Conservation (phyloP, 495 filamentous ascomycete species). For the Aspergillus campestris region DNA sequence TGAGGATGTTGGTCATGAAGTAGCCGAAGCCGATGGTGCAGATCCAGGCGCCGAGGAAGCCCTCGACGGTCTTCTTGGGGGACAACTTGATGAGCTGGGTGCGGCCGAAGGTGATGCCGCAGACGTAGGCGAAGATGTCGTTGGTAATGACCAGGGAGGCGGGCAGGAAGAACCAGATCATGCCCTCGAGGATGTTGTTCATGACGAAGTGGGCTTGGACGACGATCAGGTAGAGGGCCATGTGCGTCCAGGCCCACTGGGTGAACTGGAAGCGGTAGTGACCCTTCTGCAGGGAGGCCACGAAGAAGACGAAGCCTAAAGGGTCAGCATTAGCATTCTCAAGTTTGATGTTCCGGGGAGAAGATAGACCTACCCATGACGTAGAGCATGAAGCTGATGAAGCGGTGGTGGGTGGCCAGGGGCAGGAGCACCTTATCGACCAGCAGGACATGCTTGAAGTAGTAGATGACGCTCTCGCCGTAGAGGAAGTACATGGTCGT, state of each 20-base stretch:
- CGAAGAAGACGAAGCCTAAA: slow-evolving; percentile 96
- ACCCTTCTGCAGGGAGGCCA: slow-evolving; percentile 87
- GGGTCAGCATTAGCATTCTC: neutral
- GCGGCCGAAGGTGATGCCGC: slow-evolving; percentile 91
- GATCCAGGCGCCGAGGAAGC: slow-evolving; percentile 94
- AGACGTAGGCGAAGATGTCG: slow-evolving; percentile 97
- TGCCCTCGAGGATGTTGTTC: slow-evolving; percentile 99
- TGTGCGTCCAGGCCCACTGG: slow-evolving; percentile 98
- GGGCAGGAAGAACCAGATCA: slow-evolving; percentile 99
- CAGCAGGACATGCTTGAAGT: slow-evolving; percentile 96
- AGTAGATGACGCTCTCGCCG: slow-evolving; percentile 98
- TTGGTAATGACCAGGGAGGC: slow-evolving; percentile 94
- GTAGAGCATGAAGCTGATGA: slow-evolving; percentile 97
- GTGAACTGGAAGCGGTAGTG: slow-evolving; percentile 98
- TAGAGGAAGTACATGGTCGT: slow-evolving; percentile 98
- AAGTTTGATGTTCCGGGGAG: neutral
- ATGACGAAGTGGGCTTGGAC: slow-evolving; percentile 99
- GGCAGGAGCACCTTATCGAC: slow-evolving; percentile 90
- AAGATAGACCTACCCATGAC: slow-evolving; percentile 65
- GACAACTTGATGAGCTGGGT: slow-evolving; percentile 97
- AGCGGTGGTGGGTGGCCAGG: slow-evolving; percentile 94
- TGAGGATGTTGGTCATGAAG: slow-evolving; percentile 76
- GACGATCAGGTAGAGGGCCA: slow-evolving; percentile 96
- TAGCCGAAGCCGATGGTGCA: slow-evolving; percentile 84
- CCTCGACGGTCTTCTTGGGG: slow-evolving; percentile 99